phyloP scores from a whole-genome alignment of 495 filamentous ascomycete species.

The Aspergillus mulundensis region DNA sequence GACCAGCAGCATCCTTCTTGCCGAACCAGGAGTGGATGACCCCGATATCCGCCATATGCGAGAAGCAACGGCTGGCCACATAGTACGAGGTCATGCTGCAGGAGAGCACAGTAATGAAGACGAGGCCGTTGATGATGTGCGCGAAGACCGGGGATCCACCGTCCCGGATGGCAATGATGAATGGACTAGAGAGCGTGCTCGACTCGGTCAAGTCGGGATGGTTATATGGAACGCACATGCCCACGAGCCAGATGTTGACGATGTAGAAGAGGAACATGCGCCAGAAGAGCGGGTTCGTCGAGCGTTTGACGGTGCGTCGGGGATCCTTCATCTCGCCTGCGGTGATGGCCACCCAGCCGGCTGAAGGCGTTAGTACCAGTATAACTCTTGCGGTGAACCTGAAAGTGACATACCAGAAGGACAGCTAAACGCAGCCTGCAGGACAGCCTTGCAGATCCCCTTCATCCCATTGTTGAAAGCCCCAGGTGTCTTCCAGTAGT shows the following conservation, averaged over 20 bases:
- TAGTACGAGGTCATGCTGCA: constrained; percentile 29
- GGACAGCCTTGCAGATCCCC: constrained; percentile 26
- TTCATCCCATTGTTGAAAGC: constrained; percentile 32
- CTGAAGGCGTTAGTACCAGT: neutral
- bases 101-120: constrained; percentile 29
- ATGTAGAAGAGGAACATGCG: constrained; percentile 32
- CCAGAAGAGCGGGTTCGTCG: constrained; percentile 27
- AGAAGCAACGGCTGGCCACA: constrained; percentile 27
- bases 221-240: constrained; percentile 28
- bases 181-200: constrained; percentile 28
- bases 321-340: constrained; percentile 26
- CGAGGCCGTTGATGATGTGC: constrained; percentile 28
- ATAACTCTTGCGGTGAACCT: neutral
- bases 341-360: constrained; percentile 18
- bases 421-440: constrained; percentile 29
- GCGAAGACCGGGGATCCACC: constrained; percentile 22
- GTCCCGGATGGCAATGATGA: constrained; percentile 27
- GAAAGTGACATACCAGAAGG: constrained; percentile 24
- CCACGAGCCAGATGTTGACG: constrained; percentile 30
- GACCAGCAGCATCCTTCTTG: constrained; percentile 22
- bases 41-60: constrained; percentile 22
- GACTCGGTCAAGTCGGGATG: constrained; percentile 17
- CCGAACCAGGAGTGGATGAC: constrained; percentile 28
- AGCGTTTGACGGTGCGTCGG: constrained; percentile 23
- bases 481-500: constrained; percentile 27